Percentiles rank a stretch among this genome's conserved stretches.
Evolutionary conservation across 2,329 filamentous ascomycete species (phyloP).

Genomic region (Purpureocillium lavendulum): DNA sequence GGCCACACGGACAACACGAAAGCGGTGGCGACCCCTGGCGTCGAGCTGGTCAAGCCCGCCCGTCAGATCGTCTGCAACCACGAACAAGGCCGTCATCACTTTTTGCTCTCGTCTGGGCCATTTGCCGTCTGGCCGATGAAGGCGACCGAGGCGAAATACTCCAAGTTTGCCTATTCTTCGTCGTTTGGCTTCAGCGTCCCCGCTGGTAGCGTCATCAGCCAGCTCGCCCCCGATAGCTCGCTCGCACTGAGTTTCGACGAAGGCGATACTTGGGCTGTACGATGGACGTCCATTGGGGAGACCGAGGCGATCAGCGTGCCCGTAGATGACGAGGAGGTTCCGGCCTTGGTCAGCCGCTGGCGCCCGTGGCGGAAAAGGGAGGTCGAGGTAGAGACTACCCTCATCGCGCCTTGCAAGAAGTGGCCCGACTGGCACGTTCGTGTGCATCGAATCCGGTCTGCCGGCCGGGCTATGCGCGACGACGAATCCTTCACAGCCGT

Average conservation of each 20-base stretch:
- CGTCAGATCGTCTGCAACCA: conserved; percentile 36
- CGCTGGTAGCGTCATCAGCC: conserved; percentile 22
- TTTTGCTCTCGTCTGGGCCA: conserved; percentile 31
- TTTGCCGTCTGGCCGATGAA: conserved; percentile 29
- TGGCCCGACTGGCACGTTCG: conserved; percentile 26
- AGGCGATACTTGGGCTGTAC: conserved; percentile 19
- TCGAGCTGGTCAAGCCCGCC: conserved; percentile 15
- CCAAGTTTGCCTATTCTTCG: conserved; percentile 40
- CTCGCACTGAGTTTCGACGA: conserved; percentile 21
- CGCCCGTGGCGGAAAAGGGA: conserved; percentile 7
- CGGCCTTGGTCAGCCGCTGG: neutral
- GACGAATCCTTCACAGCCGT: conserved; percentile 5
- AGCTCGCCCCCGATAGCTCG: conserved; percentile 23
- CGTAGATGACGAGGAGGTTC: neutral
- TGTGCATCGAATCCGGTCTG: conserved; percentile 12
- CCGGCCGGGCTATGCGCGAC: no score
- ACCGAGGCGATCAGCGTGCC: conserved; percentile 3
- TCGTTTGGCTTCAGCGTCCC: conserved; percentile 36
- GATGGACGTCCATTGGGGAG: conserved; percentile 16
- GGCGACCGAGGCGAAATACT: conserved; percentile 33
- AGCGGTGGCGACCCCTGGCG: neutral
- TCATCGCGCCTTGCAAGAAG: conserved; percentile 17
- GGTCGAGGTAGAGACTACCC: conserved; percentile 15
- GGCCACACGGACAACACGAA: no score
- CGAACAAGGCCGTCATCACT: conserved; percentile 26